Evolutionary conservation across 2,329 filamentous ascomycete genomes (phyloP).

Genomic region (Atkinsonella texensis): DNA sequence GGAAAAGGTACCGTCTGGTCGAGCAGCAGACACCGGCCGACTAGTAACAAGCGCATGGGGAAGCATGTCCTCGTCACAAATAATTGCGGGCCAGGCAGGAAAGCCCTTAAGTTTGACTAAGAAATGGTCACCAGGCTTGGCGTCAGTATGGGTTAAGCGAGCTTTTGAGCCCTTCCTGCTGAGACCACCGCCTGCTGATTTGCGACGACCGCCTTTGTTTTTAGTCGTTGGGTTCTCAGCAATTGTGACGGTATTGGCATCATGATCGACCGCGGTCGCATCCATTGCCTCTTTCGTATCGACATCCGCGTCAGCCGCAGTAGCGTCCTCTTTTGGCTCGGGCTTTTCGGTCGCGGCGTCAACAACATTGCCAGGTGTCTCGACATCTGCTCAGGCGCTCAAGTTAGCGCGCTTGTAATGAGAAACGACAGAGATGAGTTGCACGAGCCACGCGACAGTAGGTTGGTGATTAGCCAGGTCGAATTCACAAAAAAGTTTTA

Average conservation of each 20-base stretch:
- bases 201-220: conserved; percentile 54
- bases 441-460: background rate
- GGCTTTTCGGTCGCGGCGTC: conserved; percentile 19
- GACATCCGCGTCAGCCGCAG: conserved; percentile 26
- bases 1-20: conserved; percentile 73
- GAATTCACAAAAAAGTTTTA: background rate
- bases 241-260: conserved; percentile 13
- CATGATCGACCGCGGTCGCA: conserved; percentile 2
- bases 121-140: conserved; percentile 83
- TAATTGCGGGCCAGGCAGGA: conserved; percentile 85
- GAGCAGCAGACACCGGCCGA: conserved; percentile 73
- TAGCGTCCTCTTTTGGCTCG: conserved; percentile 15
- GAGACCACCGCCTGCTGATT: conserved; percentile 63
- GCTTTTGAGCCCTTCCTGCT: conserved; percentile 75
- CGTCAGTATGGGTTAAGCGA: conserved; percentile 61
- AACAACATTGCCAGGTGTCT: conserved; percentile 18
- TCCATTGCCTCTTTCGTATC: conserved; percentile 38
- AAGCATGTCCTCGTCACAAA: conserved; percentile 91
- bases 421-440: background rate
- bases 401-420: conserved; percentile 1
- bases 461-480: background rate
- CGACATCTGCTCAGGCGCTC: conserved; percentile 7
- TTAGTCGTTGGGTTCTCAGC: conserved; percentile 20
- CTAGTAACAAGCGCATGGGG: conserved; percentile 63
- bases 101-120: conserved; percentile 91